Evolutionary conservation across 768 basidiomycete species (phyloP), one percentile per base, ranked within the genome.

Genomic region (Trametes villosa): DNA sequence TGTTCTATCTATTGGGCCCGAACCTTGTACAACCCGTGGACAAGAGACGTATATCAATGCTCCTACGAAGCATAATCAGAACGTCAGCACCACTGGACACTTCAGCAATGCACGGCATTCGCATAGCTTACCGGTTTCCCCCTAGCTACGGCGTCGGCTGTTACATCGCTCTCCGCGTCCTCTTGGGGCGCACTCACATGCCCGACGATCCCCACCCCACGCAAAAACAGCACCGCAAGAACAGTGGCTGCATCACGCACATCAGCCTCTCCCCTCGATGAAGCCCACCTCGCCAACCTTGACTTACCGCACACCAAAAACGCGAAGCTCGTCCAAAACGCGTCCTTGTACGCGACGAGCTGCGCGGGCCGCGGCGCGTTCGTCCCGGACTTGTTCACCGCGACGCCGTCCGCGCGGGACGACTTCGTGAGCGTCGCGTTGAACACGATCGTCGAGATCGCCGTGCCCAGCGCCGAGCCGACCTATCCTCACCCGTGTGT

Each of bases 391-490:
- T 64, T 56, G 56, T 76, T 64, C 48, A 77, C 42, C 24, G 61
- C 46, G 12, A 80, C 75, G 33, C 75, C 79, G 41, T 69, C 57
- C 59, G 49, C 63, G 30, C 63, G 59, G 15, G 79, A 72, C 29
- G 76, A 67, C 15, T 72, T 61, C 4, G 59, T 57, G 13, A 81
- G 73, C n/a, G 84, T 80, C 2, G 78, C 72, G 64, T 91, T 81
- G 71, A 84, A 89, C 40, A 90, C 86, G 30, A 91, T 86, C 0
- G 89, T 91, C 8, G 85, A 81, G 17, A 91, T 78, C 13, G 89
- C 87, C 2, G 91, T 78, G 17, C 90, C 91, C 34, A 91, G 78
- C 8, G 88, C 81, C 0, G 83, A 83, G 8, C 90, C 91, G 15
- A 92, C 72, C n/a, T n/a, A n/a, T n/a, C n/a, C n/a, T n/a, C n/a